Evolutionary conservation across 306 rosid species (phyloP).

Genomic region (apple (Malus domestica)): DNA sequence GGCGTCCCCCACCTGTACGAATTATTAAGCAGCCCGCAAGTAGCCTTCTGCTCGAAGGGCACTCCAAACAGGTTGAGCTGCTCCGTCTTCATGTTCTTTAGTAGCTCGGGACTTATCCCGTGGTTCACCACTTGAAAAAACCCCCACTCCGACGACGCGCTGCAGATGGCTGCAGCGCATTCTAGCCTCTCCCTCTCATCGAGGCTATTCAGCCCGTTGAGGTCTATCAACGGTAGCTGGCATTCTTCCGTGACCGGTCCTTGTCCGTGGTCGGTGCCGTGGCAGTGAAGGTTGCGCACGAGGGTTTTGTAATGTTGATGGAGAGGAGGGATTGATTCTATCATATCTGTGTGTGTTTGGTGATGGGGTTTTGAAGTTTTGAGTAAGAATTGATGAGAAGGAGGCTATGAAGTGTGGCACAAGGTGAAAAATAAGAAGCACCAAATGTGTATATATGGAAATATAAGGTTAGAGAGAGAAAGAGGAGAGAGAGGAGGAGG

Average conservation of each 20-base stretch:
- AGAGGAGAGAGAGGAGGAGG: background rate
- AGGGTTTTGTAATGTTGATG: conserved; percentile 47
- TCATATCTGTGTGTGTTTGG: conserved; percentile 18
- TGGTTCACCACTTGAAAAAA: conserved; percentile 87
- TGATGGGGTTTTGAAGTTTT: background rate
- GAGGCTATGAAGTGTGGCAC: conserved; percentile 15
- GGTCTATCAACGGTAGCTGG: conserved; percentile 75
- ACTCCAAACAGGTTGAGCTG: conserved; percentile 55
- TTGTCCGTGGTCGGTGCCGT: background rate
- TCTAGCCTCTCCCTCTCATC: conserved; percentile 33
- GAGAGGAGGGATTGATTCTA: conserved; percentile 68
- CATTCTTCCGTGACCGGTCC: conserved; percentile 42
- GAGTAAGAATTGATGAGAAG: background rate
- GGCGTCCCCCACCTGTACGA: conserved; percentile 85
- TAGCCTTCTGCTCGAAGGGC: conserved; percentile 58
- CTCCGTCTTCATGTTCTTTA: conserved; percentile 53
- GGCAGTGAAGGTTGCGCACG: conserved; percentile 15
- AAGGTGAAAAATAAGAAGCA: conserved; percentile 18
- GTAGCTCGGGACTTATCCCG: conserved; percentile 52
- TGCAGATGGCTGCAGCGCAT: conserved; percentile 51
- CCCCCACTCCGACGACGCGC: conserved; percentile 78
- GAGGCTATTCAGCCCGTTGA: conserved; percentile 42
- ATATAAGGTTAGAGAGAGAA: conserved; percentile 19
- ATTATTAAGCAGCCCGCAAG: conserved; percentile 51
- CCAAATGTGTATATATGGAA: conserved; percentile 35